A percentile compares a stretch with the other conserved stretches of the same genome.
These are phyloP conservation scores for Solanum okadae DNA, from an alignment of 257 asterid species.

Conservation along the genomic window DNA sequence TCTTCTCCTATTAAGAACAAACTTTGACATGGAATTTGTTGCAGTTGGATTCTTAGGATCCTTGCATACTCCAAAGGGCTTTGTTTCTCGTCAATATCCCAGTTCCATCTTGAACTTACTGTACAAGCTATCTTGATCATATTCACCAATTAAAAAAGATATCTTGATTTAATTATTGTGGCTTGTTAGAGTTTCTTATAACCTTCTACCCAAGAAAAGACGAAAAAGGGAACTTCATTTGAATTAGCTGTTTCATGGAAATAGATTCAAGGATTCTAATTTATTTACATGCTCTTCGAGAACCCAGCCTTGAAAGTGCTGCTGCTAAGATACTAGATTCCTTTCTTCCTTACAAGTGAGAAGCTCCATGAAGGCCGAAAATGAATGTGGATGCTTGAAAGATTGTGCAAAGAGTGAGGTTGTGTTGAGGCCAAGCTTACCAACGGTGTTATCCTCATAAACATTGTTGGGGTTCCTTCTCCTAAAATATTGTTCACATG, in stretches of 20 bases:
- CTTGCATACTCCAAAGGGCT: neutral
- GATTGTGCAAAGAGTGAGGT: neutral
- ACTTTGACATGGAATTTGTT: neutral
- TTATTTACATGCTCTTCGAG: neutral
- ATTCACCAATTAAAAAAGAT: neutral
- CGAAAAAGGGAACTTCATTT: too few relatives aligned
- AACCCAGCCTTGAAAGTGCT: neutral
- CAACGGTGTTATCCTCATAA: neutral
- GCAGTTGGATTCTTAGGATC: neutral
- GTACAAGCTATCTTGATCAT: neutral
- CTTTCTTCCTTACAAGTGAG: neutral
- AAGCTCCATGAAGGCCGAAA: neutral
- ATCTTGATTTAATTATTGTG: neutral
- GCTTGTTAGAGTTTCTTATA: too few relatives aligned
- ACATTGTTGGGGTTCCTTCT: neutral
- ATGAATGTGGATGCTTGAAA: neutral
- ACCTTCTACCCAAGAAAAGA: too few relatives aligned
- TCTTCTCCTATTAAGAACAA: neutral
- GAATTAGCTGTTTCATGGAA: neutral
- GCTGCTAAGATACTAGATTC: neutral
- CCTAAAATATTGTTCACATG: neutral
- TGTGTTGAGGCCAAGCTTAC: neutral
- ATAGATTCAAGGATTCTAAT: neutral
- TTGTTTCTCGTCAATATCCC: neutral
- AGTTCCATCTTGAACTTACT: neutral